Evolutionary conservation across 768 basidiomycete genomes (phyloP).

Genomic region (Hirschioporus abietinus): DNA sequence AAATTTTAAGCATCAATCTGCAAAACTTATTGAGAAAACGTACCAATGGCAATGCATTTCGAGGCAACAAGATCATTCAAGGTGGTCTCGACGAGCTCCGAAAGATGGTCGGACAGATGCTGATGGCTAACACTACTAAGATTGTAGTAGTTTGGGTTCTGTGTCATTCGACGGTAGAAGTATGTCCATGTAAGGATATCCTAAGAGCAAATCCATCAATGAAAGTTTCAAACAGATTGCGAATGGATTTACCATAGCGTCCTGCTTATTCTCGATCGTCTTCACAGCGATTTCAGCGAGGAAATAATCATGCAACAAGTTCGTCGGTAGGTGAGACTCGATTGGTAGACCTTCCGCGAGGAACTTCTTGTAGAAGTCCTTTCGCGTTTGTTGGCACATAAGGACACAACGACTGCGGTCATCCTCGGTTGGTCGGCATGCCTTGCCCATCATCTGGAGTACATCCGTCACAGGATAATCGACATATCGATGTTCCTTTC

Average conservation of each 20-base stretch:
- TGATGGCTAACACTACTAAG: slow-evolving; percentile 94
- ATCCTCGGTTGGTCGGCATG: slow-evolving; percentile 86
- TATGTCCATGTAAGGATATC: slow-evolving; percentile 99
- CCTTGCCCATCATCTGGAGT: slow-evolving; percentile 98
- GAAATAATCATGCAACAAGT: slow-evolving; percentile 94
- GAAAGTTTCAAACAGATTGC: background rate
- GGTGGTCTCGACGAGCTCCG: slow-evolving; percentile 93
- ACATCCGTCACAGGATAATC: slow-evolving; percentile 99
- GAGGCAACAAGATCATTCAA: slow-evolving; percentile 88
- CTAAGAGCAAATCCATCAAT: slow-evolving; percentile 27
- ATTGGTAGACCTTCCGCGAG: slow-evolving; percentile 95
- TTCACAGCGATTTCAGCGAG: slow-evolving; percentile 97
- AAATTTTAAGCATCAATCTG: slow-evolving; percentile 2
- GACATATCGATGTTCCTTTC: slow-evolving; percentile 95
- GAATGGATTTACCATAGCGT: slow-evolving; percentile 67
- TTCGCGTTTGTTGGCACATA: slow-evolving; percentile 96
- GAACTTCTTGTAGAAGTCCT: slow-evolving; percentile 99
- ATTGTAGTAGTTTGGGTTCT: slow-evolving; percentile 95
- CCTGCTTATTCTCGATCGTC: slow-evolving; percentile 99
- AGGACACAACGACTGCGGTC: slow-evolving; percentile 88
- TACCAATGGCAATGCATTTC: slow-evolving; percentile 89
- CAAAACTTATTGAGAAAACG: slow-evolving; percentile 14
- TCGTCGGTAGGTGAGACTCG: slow-evolving; percentile 89
- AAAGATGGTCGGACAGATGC: slow-evolving; percentile 92
- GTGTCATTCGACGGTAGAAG: slow-evolving; percentile 96